These are phyloP conservation scores for Cladosporium sp. DNA, from an alignment of 2,329 filamentous ascomycete species.

Conservation along the genomic window DNA sequence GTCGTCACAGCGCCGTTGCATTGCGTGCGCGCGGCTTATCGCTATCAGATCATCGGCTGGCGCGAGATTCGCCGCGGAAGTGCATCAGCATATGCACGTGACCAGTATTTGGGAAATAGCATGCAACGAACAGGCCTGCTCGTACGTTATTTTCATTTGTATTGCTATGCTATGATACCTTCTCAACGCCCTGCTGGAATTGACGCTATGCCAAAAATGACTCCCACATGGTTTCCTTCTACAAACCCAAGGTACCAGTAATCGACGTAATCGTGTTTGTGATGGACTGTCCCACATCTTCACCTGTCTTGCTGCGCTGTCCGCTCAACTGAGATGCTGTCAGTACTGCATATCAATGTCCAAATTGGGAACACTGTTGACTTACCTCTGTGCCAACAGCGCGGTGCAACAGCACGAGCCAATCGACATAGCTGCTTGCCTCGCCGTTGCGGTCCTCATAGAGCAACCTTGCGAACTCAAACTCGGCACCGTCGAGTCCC, in stretches of 20 bases:
- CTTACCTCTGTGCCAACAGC: slow-evolving; percentile 80
- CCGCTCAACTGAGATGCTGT: slow-evolving; percentile 31
- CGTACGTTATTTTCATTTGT: not conserved
- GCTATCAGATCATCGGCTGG: slow-evolving; percentile 8
- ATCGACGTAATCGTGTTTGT: slow-evolving; percentile 35
- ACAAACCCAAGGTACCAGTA: slow-evolving; percentile 25
- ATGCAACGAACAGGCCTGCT: not conserved
- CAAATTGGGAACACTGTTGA: not conserved
- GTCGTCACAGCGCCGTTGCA: not conserved
- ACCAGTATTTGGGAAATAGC: not conserved
- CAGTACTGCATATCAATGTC: slow-evolving; percentile 15
- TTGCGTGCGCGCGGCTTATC: slow-evolving; percentile 14
- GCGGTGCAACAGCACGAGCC: slow-evolving; percentile 93
- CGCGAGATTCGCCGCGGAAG: not conserved
- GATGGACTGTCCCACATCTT: slow-evolving; percentile 28
- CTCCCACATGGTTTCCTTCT: not conserved
- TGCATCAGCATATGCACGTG: not conserved
- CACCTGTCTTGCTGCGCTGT: slow-evolving; percentile 31
- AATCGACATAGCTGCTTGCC: slow-evolving; percentile 97
- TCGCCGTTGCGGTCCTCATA: slow-evolving; percentile 97
- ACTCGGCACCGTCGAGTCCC: slow-evolving; percentile 91
- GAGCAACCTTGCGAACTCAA: slow-evolving; percentile 87
- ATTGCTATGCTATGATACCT: slow-evolving; percentile 4
- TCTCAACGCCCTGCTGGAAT: slow-evolving; percentile 10
- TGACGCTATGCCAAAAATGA: not conserved